Percentiles rank a stretch among this genome's conserved stretches.
phyloP scores from a whole-genome alignment of 1,139 yeast species.

The Sugiyamaella castrensis region DNA sequence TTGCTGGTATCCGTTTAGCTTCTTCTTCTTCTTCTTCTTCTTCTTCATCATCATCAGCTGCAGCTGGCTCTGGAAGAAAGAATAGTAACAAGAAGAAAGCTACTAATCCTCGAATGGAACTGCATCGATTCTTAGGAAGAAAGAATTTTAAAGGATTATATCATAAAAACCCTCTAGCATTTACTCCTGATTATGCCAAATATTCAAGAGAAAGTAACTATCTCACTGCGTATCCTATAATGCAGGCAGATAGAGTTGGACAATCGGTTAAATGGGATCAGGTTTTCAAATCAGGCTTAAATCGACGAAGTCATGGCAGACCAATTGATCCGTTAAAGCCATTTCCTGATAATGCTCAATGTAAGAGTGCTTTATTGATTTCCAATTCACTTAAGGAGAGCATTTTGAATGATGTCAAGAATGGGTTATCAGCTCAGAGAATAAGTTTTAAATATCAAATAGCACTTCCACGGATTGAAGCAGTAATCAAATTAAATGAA shows the following conservation, averaged over 20 bases:
- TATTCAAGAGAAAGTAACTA: constrained; percentile 67
- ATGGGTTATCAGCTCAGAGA: constrained; percentile 61
- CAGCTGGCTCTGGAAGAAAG: background rate
- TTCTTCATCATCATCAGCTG: too few species aligned
- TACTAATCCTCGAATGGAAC: constrained; percentile 20
- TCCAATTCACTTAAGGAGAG: constrained; percentile 55
- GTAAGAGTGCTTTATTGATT: constrained; percentile 63
- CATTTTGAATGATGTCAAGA: constrained; percentile 56
- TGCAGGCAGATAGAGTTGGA: constrained; percentile 32
- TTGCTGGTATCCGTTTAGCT: constrained; percentile 1
- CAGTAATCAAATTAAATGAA: constrained; percentile 62
- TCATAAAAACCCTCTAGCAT: constrained; percentile 68
- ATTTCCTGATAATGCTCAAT: constrained; percentile 70
- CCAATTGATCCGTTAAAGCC: constrained; percentile 43
- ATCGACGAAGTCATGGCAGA: constrained; percentile 12
- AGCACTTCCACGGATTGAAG: constrained; percentile 83
- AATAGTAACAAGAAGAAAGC: constrained; percentile 6
- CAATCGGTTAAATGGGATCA: constrained; percentile 24
- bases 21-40: constrained; percentile 8
- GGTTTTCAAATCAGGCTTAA: constrained; percentile 22
- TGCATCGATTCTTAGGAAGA: constrained; percentile 66
- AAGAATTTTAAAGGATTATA: constrained; percentile 81
- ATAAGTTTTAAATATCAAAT: constrained; percentile 78
- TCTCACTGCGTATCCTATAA: constrained; percentile 52
- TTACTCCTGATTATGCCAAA: constrained; percentile 44